These are phyloP conservation scores for Diaporthe citri DNA, from an alignment of 2,329 filamentous ascomycete species.

Conservation along the genomic window DNA sequence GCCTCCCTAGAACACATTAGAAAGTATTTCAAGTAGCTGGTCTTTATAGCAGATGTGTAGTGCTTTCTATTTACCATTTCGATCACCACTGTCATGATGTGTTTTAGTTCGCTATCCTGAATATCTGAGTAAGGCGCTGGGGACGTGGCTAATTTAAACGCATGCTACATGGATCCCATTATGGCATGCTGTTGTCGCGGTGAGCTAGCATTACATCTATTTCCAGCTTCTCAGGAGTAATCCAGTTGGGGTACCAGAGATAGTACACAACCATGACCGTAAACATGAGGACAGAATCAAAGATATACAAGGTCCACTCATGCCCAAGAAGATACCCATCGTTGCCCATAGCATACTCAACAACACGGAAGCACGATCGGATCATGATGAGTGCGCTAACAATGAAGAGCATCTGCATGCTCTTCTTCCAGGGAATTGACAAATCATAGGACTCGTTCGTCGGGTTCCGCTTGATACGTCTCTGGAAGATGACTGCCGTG, in stretches of 20 bases:
- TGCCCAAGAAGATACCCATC: conserved; percentile 4
- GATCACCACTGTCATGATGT: no score
- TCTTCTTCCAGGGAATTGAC: conserved; percentile 46
- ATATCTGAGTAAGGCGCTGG: no score
- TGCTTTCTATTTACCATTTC: no score
- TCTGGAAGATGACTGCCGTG: conserved; percentile 59
- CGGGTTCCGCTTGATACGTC: conserved; percentile 40
- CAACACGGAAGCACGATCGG: conserved; percentile 58
- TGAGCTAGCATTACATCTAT: not conserved
- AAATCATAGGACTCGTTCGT: conserved; percentile 41
- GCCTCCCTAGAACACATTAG: no score
- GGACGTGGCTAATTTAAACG: no score
- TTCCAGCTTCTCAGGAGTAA: not conserved
- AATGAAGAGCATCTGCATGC: conserved; percentile 49
- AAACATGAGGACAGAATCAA: not conserved
- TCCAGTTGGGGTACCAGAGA: not conserved
- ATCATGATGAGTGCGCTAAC: conserved; percentile 56
- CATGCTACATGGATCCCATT: not conserved
- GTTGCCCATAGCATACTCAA: conserved; percentile 55
- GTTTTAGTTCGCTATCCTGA: no score
- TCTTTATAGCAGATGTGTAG: no score
- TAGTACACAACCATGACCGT: conserved; percentile 4
- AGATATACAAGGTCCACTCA: not conserved
- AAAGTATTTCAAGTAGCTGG: no score
- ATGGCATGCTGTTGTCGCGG: no score